These are phyloP conservation scores for Erodium chrysanthum DNA, from an alignment of 441 rosid genomes.

Conservation along the genomic window DNA sequence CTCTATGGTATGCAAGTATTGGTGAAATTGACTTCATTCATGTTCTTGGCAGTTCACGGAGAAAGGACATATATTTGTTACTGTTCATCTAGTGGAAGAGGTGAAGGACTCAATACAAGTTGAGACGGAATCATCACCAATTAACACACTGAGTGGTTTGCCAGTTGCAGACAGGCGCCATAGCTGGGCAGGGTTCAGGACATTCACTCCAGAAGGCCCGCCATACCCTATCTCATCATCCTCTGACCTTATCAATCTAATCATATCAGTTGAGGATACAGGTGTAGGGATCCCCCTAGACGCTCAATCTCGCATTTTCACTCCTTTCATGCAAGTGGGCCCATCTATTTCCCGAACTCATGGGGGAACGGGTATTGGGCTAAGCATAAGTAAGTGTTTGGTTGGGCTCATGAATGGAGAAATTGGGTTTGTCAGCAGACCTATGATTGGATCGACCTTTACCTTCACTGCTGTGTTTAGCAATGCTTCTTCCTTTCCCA, in stretches of 20 bases:
- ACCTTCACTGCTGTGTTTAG: constrained; percentile 62
- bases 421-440: constrained; percentile 76
- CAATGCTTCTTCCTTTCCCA: constrained; percentile 35
- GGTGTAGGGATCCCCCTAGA: constrained; percentile 75
- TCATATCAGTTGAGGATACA: constrained; percentile 87
- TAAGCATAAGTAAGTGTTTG: constrained; percentile 79
- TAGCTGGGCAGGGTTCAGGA: constrained; percentile 70
- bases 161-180: constrained; percentile 66
- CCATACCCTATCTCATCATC: constrained; percentile 15
- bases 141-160: constrained; percentile 61
- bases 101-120: constrained; percentile 32
- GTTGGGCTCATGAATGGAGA: constrained; percentile 92
- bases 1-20: background rate
- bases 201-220: constrained; percentile 19
- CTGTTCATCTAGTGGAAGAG: constrained; percentile 71
- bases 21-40: background rate
- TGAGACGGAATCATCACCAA: constrained; percentile 17
- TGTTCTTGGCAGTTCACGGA: constrained; percentile 61
- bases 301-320: constrained; percentile 70
- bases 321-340: constrained; percentile 94
- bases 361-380: constrained; percentile 93
- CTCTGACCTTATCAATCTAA: constrained; percentile 37
- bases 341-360: constrained; percentile 89
- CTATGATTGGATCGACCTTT: constrained; percentile 68
- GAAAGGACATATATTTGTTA: constrained; percentile 75